Base-by-base conservation (phyloP, 805 yeast species). In the Saturnispora sekii region DNA sequence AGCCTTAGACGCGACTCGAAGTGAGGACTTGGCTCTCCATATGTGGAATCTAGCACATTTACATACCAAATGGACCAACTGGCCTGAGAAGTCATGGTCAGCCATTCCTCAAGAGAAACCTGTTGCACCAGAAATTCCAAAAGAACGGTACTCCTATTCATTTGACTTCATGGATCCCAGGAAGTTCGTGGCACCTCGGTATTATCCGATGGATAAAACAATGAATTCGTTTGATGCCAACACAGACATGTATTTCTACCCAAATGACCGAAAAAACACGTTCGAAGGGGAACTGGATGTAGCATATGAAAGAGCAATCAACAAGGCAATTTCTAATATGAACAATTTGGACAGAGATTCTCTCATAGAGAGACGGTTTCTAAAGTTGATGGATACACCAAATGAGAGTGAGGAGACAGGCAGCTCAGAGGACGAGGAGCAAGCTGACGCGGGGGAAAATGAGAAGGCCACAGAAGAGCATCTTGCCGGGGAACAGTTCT, bases 21-120 rank as follows among this genome's bases (percentile, higher is more conserved):
- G 41, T 7, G 11, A 21, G 10, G 45, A 43, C 31, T 36, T 43
- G 32, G 32, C 41, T 4, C 32, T 43, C 10, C 45, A 43, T 31
- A 35, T 32, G 7, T 43, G 45, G 45, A 43, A 43, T 43, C 28
- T 43, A 17, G 41, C 35, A 6, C 17, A 35, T 37, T 30, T 35
- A 9, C 45, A 37, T 12, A 36, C 40, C 14, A 31, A 32, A 32
- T 43, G 45, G 45, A 32, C 15, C 10, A 21, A 43, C 14, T 43
- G 41, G 41, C 45, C 45, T 36, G 41, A 40, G 7, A 31, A 26
- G 33, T 15, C 16, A 1, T 43, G 45, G 45, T 28, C 35, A 26
- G 26, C 41, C 6, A 36, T 43, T 7, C 45, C 45, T 10, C 18
- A 40, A 7, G 10, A 12, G 15, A 32, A 26, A 14, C n/a, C 34